Evolutionary conservation across 495 filamentous ascomycete species (phyloP), one percentile per base, ranked within the genome.

Genomic region (Hypoxylon perforatum): DNA sequence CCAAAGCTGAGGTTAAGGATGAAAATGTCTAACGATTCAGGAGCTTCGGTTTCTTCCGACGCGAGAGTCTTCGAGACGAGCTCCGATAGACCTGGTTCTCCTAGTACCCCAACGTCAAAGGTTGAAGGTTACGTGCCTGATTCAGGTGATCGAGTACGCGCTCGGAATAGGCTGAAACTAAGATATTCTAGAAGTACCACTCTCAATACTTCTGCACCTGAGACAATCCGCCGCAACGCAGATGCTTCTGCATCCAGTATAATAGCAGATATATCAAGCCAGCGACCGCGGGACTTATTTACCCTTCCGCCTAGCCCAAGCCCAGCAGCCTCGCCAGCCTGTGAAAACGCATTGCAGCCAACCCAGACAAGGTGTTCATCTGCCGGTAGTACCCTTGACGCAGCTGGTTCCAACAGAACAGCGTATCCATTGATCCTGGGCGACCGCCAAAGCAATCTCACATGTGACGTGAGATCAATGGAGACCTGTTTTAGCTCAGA

Each of bases 1-100:
- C 74, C 75, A 8, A 79, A 67, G 38, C 75, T 81, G 23, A 76
- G 63, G 45, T 28, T 81, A 44, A 81, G 66, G 62, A 67, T 70
- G 22, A 77, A 70, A 28, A 66, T 56, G 28, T 62, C 63, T 28
- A 58, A 56, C 18, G 46, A 53, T 44, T 69, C 72, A 1, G 72
- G 63, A 11, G 60, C 30, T 45, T 61, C 55, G 14, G 19, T 22
- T 12, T 33, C 56, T 38, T 59, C 56, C 1, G 53, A 38, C 45
- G 35, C 52, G 6, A 38, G 22, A 11, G 10, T 63, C n/a, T 55
- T 14, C 23, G 48, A 61, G 1, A 17, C 15, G 15, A 45, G 33
- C 35, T 11, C 23, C 11, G 41, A 58, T 21, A 47, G 30, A 30
- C 14, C 50, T 8, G 48, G 25, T 17, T 21, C 66, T 23, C 3